Conservation (phyloP, 148 eudicot species). For the Polygonum maritimum region DNA sequence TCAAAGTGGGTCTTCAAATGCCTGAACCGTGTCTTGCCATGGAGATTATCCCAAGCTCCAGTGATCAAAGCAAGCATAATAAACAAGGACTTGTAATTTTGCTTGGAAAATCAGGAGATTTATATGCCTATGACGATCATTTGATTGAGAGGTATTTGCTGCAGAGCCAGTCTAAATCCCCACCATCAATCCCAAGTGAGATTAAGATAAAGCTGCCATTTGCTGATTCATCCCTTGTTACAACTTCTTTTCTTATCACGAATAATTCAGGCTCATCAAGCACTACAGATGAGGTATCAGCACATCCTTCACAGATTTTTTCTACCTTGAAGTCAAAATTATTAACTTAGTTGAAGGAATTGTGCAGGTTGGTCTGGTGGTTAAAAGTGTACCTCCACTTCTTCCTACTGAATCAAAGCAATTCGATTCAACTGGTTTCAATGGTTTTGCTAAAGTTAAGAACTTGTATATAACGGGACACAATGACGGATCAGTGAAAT, state of each 20-base stretch:
- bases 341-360: not conserved
- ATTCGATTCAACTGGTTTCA: slow-evolving; percentile 39
- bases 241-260: slow-evolving; percentile 46
- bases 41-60: slow-evolving; percentile 47
- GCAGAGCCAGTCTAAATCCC: slow-evolving; percentile 54
- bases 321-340: slow-evolving; percentile 1
- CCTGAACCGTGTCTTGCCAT: slow-evolving; percentile 61
- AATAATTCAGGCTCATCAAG: slow-evolving; percentile 28
- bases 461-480: slow-evolving; percentile 86
- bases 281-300: slow-evolving; percentile 49
- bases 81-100: slow-evolving; percentile 52
- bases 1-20: slow-evolving; percentile 70
- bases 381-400: slow-evolving; percentile 43
- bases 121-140: slow-evolving; percentile 70
- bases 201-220: slow-evolving; percentile 55
- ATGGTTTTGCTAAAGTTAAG: slow-evolving; percentile 52
- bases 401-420: slow-evolving; percentile 53
- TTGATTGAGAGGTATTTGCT: slow-evolving; percentile 64
- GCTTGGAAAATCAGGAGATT: slow-evolving; percentile 69
- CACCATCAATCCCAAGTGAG: slow-evolving; percentile 72
- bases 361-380: slow-evolving; percentile 43
- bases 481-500: slow-evolving; percentile 63
- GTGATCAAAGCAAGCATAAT: slow-evolving; percentile 51
- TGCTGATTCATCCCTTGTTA: slow-evolving; percentile 44
- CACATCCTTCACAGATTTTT: not conserved